These are phyloP conservation scores for Coemansia aciculifera DNA, from an alignment of 192 early-diverging fungal species.

Conservation along the genomic window DNA sequence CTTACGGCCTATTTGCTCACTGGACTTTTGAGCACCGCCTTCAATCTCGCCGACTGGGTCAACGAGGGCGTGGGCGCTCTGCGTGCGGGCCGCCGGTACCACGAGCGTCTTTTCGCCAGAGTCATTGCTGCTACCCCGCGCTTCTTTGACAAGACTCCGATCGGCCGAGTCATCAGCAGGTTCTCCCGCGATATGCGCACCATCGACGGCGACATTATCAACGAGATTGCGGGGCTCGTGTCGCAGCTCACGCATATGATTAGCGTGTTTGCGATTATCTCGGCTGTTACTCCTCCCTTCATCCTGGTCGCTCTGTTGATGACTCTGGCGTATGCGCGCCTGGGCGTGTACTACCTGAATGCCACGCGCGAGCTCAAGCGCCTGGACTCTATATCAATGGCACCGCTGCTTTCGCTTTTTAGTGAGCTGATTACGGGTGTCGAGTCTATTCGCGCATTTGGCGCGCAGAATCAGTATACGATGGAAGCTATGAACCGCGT, in stretches of 20 bases:
- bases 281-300: constrained; percentile 72
- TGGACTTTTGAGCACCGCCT: constrained; percentile 52
- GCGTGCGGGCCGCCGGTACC: constrained; percentile 60
- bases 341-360: constrained; percentile 74
- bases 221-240: constrained; percentile 56
- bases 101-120: constrained; percentile 59
- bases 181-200: constrained; percentile 86
- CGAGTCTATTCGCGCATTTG: constrained; percentile 84
- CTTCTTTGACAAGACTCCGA: constrained; percentile 91
- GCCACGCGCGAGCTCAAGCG: constrained; percentile 89
- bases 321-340: constrained; percentile 58
- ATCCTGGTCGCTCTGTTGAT: constrained; percentile 67
- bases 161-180: constrained; percentile 85
- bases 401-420: constrained; percentile 80
- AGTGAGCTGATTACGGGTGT: constrained; percentile 77
- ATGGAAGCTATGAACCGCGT: constrained; percentile 62
- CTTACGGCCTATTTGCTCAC: constrained; percentile 63
- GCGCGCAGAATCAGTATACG: constrained; percentile 73
- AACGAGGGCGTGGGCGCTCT: constrained; percentile 40
- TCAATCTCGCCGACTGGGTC: constrained; percentile 37
- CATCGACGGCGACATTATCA: constrained; percentile 70
- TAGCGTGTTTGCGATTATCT: constrained; percentile 64
- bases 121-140: constrained; percentile 74
- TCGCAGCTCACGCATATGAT: constrained; percentile 57
- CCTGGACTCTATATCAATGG: constrained; percentile 73